Base-by-base conservation (phyloP, 2,329 filamentous ascomycete species). In the Neopestalotiopsis rosae region DNA sequence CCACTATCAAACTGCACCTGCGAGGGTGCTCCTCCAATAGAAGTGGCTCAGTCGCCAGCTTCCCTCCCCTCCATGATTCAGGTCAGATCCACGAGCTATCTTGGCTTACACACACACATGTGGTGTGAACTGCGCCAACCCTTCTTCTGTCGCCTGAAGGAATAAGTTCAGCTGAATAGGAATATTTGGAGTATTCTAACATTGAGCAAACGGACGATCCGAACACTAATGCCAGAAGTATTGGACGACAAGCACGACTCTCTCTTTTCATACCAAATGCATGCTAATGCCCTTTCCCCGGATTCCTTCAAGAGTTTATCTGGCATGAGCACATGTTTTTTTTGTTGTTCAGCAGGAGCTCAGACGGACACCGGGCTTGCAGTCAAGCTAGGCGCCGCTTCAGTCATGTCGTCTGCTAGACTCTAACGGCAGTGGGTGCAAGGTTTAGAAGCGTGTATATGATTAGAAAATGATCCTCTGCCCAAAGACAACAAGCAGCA, bases 271-370 rank as follows among this genome's bases (percentile, higher is more conserved):
- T 28, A 28, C 24, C 24, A 28, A 28, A 28, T 42, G 30, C 61
- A 38, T 42, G 61, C 61, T 63, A 63, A 63, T 63, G 61, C 38
- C 7, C 17, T 13, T 63, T 38, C 61, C 38, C 61, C 30, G 30
- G n/a, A 40, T 63, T 63, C 10, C 32, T n/a, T 6, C n/a, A 3
- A 13, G 34, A 38, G 61, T n/a, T 42, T 63, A 24, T 38, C 61
- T 59, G 34, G 34, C 34, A 38, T 38, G 34, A 14, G 24, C 24
- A 34, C 30, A 59, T 59, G 57, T 9, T 17, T 52, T 52, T 20
- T n/a, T 24, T 52, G 28, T 14, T 30, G 24, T 30, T 30, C 17
- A 34, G 32, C 17, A 38, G 34, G 2, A 38, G 24, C 24, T 28
- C 24, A 28, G 24, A 28, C 24, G n/a, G 1, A 65, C 13, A 13